phyloP scores from a whole-genome alignment of 2,329 filamentous ascomycete genomes.

The Amylocarpus encephaloides region DNA sequence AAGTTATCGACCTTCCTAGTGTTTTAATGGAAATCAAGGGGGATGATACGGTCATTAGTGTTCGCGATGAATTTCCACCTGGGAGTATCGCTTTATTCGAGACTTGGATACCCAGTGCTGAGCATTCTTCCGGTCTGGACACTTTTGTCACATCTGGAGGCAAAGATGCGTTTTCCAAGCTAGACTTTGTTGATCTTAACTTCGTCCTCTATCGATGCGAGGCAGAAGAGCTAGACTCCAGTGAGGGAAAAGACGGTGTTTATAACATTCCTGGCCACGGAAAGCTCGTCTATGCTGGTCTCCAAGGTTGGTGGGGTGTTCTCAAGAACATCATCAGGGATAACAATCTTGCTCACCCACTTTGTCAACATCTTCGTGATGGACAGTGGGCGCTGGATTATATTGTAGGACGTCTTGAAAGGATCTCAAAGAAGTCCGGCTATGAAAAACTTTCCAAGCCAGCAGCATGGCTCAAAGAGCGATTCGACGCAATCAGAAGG shows the following conservation, averaged over 20 bases:
- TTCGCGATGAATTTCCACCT: conserved; percentile 79
- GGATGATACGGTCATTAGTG: conserved; percentile 70
- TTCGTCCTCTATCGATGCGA: conserved; percentile 88
- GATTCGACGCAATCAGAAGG: conserved; percentile 77
- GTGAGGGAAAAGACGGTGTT: conserved; percentile 72
- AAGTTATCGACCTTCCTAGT: conserved; percentile 66
- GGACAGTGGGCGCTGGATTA: conserved; percentile 93
- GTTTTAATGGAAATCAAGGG: conserved; percentile 66
- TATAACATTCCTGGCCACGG: conserved; percentile 83
- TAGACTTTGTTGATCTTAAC: conserved; percentile 79
- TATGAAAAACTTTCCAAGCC: conserved; percentile 59
- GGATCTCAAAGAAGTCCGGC: conserved; percentile 56
- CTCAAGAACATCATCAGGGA: conserved; percentile 76
- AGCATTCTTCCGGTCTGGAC: conserved; percentile 78
- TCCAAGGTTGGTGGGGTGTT: conserved; percentile 99
- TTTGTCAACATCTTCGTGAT: conserved; percentile 87
- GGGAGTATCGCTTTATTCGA: conserved; percentile 94
- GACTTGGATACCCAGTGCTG: conserved; percentile 86
- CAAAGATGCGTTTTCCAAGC: conserved; percentile 66
- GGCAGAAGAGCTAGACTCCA: conserved; percentile 77
- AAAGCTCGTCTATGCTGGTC: conserved; percentile 82
- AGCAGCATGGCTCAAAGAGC: conserved; percentile 71
- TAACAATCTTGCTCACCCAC: conserved; percentile 86
- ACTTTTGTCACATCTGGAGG: conserved; percentile 79
- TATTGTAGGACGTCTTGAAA: conserved; percentile 70